Base-by-base conservation (phyloP, 2,329 filamentous ascomycete genomes). In the Endocalyx cinctus region DNA sequence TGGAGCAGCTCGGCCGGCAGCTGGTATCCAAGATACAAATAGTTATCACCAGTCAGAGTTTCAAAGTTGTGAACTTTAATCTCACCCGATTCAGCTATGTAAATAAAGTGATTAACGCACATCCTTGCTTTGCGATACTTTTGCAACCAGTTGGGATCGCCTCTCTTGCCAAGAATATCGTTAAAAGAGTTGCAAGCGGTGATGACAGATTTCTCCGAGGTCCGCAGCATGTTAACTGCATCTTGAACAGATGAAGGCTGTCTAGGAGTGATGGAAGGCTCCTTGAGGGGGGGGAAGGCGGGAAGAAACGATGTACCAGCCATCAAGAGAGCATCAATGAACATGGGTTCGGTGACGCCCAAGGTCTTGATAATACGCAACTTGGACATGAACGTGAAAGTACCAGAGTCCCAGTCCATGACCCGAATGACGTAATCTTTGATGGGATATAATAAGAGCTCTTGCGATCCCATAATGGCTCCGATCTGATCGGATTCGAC, bases 1-100 rank as follows among this genome's bases (percentile, higher is more conserved):
- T 87, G 84, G 57, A 90, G 89, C 13, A 97, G 70, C 60, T 98
- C 92, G 25, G 88, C 80, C 0, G 92, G 88, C 5, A 98, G 70
- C 39, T 89, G 84, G 38, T 94, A 77, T n/a, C 88, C 88, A 41
- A 96, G 77, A 54, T 96, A 89, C 52, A 90, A 82, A 54, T 94
- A 86, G 45, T 92, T 82, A 55, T 97, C 89, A 28, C 74, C 75
- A 3, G 92, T 89, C 14, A 88, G 75, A 34, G 78, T 72, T 6
- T 86, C 82, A 34, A 71, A 74, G 48, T 89, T 81, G 49, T 87
- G 72, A 12, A 88, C 83, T 39, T 77, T 75, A 31, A 95, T 74
- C 50, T 83, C 79, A 25, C 92, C 92, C n/a, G 77, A 77, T 34
- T 78, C 72, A 20, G 81, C 77, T 45, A 95, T 79, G 51, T 89